A percentile compares a stretch with the other conserved stretches of the same genome.
These are phyloP conservation scores for Amoeboradix gromovi DNA, from an alignment of 371 early-diverging fungal genomes.

Conservation along the genomic window DNA sequence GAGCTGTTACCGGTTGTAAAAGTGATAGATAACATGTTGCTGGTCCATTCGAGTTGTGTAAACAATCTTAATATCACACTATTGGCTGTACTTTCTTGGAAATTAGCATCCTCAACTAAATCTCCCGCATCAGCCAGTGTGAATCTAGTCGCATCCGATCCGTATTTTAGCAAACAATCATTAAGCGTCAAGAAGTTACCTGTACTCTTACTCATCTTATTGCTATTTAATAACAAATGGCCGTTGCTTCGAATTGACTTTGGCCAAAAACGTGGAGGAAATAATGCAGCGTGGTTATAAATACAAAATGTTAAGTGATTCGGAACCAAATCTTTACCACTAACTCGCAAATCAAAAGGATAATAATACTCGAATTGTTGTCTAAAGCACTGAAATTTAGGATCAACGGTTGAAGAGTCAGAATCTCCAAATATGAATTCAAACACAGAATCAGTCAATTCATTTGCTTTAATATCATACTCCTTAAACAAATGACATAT, in stretches of 20 bases:
- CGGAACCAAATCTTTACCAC: slow-evolving; percentile 93
- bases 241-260: slow-evolving; percentile 79
- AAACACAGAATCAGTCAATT: slow-evolving; percentile 88
- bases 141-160: slow-evolving; percentile 91
- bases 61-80: slow-evolving; percentile 75
- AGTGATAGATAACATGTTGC: slow-evolving; percentile 17
- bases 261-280: slow-evolving; percentile 84
- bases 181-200: slow-evolving; percentile 90
- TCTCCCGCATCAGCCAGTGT: slow-evolving; percentile 89
- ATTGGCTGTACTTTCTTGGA: slow-evolving; percentile 84
- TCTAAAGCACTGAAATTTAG: not conserved
- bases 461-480: slow-evolving; percentile 27
- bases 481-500: slow-evolving; percentile 72
- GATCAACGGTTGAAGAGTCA: not conserved
- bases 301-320: slow-evolving; percentile 98
- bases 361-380: slow-evolving; percentile 70
- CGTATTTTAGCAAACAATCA: slow-evolving; percentile 60
- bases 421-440: slow-evolving; percentile 53
- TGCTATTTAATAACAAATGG: slow-evolving; percentile 79
- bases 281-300: slow-evolving; percentile 94
- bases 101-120: slow-evolving; percentile 95
- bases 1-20: not conserved
- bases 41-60: slow-evolving; percentile 69
- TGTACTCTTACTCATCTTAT: slow-evolving; percentile 99
- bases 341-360: slow-evolving; percentile 87